Conservation (phyloP, 2,329 filamentous ascomycete genomes). For the Ceratocystis variospora region DNA sequence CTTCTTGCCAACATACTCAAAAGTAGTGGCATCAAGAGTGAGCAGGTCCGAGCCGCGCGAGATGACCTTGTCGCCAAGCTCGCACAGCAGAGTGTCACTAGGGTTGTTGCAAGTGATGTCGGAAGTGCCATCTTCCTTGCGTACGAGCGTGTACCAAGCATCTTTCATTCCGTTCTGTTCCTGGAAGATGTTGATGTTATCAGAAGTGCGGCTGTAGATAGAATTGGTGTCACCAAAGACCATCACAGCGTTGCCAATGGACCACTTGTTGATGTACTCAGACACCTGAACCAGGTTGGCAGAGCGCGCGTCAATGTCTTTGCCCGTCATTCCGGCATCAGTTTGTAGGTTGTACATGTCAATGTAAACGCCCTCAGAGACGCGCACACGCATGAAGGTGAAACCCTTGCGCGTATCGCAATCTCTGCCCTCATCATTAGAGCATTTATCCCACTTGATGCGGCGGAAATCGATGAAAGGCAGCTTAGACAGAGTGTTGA, state of each 20-base stretch:
- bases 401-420: conserved; percentile 58
- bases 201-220: conserved; percentile 44
- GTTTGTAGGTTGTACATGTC: conserved; percentile 55
- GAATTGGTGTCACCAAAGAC: conserved; percentile 53
- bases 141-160: conserved; percentile 44
- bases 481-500: conserved; percentile 50
- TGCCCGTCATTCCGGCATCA: conserved; percentile 44
- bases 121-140: conserved; percentile 32
- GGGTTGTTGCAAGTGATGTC: conserved; percentile 45
- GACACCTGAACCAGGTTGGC: conserved; percentile 47
- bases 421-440: conserved; percentile 40
- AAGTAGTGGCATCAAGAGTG: conserved; percentile 34
- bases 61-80: conserved; percentile 54
- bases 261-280: conserved; percentile 42
- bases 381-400: conserved; percentile 47
- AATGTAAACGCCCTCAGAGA: conserved; percentile 38
- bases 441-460: conserved; percentile 46
- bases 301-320: conserved; percentile 42
- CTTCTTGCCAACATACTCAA: conserved; percentile 40
- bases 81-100: conserved; percentile 39
- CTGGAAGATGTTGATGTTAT: conserved; percentile 41
- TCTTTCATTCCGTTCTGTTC: conserved; percentile 41
- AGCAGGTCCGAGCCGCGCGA: conserved; percentile 40
- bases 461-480: conserved; percentile 42
- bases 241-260: conserved; percentile 46